A percentile compares a stretch with the other conserved stretches of the same genome.
Evolutionary conservation across 1,284 basidiomycete genomes (phyloP).

Genomic region (Blastosporella zonata): DNA sequence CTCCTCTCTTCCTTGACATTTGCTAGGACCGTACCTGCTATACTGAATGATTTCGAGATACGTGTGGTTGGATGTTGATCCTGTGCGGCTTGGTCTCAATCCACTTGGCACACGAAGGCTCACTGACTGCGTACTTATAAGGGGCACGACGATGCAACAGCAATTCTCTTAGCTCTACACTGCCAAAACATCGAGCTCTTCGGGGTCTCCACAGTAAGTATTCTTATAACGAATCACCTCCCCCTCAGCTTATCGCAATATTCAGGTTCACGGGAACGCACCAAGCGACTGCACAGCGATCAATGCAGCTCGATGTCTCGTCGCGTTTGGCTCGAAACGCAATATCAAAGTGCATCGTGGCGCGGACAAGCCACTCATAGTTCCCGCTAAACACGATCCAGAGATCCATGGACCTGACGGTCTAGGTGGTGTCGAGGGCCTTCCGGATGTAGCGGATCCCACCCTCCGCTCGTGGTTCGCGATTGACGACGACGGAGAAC

Average conservation of each 20-base stretch:
- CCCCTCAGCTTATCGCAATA: neutral
- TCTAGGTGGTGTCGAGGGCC: conserved; percentile 75
- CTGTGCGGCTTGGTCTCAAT: conserved; percentile 26
- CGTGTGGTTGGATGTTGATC: conserved; percentile 45
- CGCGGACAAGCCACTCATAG: conserved; percentile 60
- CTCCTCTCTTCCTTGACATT: neutral
- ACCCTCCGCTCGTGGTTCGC: conserved; percentile 49
- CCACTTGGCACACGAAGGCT: neutral
- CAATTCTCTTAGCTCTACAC: conserved; percentile 72
- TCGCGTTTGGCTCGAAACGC: conserved; percentile 62
- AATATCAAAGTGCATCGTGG: conserved; percentile 65
- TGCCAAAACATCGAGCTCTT: conserved; percentile 60
- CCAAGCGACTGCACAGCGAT: conserved; percentile 56
- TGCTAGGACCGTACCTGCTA: neutral
- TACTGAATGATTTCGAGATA: conserved; percentile 25
- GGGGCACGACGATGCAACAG: conserved; percentile 86
- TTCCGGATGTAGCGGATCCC: conserved; percentile 47
- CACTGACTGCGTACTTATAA: conserved; percentile 28
- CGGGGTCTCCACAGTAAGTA: conserved; percentile 74
- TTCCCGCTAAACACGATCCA: conserved; percentile 50
- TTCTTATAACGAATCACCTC: conserved; percentile 1
- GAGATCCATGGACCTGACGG: conserved; percentile 82
- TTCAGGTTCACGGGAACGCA: conserved; percentile 77
- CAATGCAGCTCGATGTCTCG: conserved; percentile 72
- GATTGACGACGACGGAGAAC: conserved; percentile 33